These are phyloP conservation scores for Aureobasidium sp. DNA, from an alignment of 2,329 filamentous ascomycete genomes.

Conservation along the genomic window DNA sequence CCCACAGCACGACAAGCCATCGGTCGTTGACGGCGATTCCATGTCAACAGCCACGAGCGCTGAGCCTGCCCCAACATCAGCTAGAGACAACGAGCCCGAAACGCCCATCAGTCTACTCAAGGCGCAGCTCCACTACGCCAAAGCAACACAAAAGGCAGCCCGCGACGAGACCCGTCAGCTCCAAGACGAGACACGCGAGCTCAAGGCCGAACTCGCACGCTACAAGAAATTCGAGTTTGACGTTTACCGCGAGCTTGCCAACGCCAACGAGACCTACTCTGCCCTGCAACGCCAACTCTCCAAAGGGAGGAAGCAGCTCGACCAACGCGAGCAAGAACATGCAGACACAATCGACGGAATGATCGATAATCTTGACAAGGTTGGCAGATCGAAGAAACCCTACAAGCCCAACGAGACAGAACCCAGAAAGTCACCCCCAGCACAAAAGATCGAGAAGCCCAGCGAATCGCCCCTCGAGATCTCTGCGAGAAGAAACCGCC, in stretches of 20 bases:
- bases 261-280: not conserved
- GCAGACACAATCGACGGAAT: too few species aligned
- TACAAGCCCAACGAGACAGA: too few species aligned
- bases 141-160: not conserved
- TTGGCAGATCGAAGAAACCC: too few species aligned
- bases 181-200: too few species aligned
- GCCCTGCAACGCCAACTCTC: not conserved
- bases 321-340: not conserved
- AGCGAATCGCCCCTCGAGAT: not conserved
- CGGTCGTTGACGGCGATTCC: not conserved
- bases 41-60: not conserved
- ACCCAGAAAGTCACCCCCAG: not conserved
- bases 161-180: not conserved
- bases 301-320: not conserved
- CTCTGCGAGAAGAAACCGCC: not conserved
- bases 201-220: not conserved
- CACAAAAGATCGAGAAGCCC: not conserved
- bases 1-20: not conserved
- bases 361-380: too few species aligned
- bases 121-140: not conserved
- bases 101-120: not conserved
- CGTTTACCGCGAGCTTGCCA: not conserved
- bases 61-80: not conserved
- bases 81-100: not conserved
- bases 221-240: not conserved